phyloP scores from a whole-genome alignment of 2,329 filamentous ascomycete species.

The Fusarium mundagurra region DNA sequence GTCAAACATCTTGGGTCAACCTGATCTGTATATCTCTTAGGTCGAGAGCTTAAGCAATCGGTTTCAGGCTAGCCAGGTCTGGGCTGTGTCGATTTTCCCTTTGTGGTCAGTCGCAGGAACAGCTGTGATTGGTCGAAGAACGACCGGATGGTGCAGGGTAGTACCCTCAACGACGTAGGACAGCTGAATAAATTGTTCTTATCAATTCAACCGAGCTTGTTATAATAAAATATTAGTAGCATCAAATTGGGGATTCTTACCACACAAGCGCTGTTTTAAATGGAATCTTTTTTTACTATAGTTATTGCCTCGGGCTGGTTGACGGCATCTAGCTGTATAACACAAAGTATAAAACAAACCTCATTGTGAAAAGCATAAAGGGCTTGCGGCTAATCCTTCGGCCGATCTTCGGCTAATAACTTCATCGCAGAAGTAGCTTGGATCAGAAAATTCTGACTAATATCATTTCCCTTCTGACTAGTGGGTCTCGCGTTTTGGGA shows the following conservation, averaged over 20 bases:
- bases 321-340: too few species aligned
- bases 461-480: neutral
- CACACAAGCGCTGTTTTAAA: rapidly evolving
- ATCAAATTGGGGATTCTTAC: rapidly evolving
- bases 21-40: neutral
- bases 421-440: too few species aligned
- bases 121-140: neutral
- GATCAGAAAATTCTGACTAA: neutral
- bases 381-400: neutral
- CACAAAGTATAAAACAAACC: too few species aligned
- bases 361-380: rapidly evolving
- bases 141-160: neutral
- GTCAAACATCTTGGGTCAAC: neutral
- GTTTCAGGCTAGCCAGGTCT: neutral
- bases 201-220: rapidly evolving
- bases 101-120: neutral
- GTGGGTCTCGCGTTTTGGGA: neutral
- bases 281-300: neutral
- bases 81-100: neutral
- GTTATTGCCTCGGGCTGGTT: too few species aligned
- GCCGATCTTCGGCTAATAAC: rapidly evolving
- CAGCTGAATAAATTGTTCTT: neutral
- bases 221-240: too few species aligned
- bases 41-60: neutral
- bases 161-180: rapidly evolving